These are phyloP conservation scores for Candida tetrigidarum DNA, from an alignment of 1,139 yeast genomes.

Conservation along the genomic window DNA sequence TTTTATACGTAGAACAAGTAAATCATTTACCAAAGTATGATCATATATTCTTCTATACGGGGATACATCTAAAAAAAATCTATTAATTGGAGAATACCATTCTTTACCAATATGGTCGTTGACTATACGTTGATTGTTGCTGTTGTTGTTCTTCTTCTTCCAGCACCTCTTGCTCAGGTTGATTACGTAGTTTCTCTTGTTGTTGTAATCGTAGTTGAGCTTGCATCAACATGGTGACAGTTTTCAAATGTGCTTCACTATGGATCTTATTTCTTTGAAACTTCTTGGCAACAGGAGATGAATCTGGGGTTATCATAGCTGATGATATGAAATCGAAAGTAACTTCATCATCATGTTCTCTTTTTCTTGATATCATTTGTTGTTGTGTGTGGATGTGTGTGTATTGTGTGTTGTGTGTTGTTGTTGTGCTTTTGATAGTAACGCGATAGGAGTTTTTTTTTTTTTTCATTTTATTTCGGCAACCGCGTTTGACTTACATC, in stretches of 20 bases:
- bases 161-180: conserved; percentile 16
- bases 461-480: neutral
- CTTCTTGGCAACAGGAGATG: conserved; percentile 14
- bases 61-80: too few relatives aligned
- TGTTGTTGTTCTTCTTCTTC: neutral
- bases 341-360: conserved; percentile 11
- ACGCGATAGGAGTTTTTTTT: neutral
- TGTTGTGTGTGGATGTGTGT: neutral
- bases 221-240: conserved; percentile 35
- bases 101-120: conserved; percentile 17
- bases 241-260: conserved; percentile 33
- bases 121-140: conserved; percentile 11
- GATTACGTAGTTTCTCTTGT: conserved; percentile 16
- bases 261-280: conserved; percentile 32
- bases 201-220: conserved; percentile 22
- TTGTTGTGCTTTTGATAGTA: neutral
- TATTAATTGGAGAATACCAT: too few relatives aligned
- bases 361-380: conserved; percentile 14
- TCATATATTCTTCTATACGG: too few relatives aligned
- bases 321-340: neutral
- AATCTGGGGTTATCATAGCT: neutral
- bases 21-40: too few relatives aligned
- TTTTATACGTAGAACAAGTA: too few relatives aligned
- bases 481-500: neutral
- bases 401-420: neutral